These are phyloP conservation scores for Blastomyces percursus DNA, from an alignment of 2,329 filamentous ascomycete species.

Conservation along the genomic window DNA sequence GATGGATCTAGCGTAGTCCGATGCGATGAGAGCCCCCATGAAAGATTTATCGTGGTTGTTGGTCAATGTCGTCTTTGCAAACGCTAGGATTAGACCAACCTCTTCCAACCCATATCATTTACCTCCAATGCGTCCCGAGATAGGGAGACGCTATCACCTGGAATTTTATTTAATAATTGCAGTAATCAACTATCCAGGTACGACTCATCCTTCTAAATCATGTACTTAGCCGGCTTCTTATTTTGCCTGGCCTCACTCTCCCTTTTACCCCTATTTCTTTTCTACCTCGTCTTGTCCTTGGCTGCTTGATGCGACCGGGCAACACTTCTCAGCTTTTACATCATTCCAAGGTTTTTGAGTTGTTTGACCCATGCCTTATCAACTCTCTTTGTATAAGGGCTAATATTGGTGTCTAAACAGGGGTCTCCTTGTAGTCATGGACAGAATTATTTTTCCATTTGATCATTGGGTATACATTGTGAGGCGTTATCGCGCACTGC, in stretches of 20 bases:
- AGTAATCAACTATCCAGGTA: background rate
- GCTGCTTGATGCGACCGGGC: background rate
- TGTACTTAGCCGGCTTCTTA: background rate
- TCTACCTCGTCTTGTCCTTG: background rate
- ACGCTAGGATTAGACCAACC: slow-evolving; percentile 12
- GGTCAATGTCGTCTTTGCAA: slow-evolving; percentile 50
- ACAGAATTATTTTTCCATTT: background rate
- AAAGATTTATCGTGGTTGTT: slow-evolving; percentile 60
- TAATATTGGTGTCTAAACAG: background rate
- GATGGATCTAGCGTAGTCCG: slow-evolving; percentile 52
- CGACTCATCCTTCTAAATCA: background rate
- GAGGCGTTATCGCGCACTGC: background rate
- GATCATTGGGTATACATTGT: background rate
- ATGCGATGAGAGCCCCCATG: slow-evolving; percentile 57
- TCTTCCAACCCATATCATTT: background rate
- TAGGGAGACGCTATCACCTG: background rate
- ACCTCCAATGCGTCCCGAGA: background rate
- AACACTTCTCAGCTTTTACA: background rate
- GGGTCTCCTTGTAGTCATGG: background rate
- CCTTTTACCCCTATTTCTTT: background rate
- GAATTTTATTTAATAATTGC: background rate
- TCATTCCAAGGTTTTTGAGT: background rate
- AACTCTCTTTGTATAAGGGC: background rate
- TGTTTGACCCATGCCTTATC: background rate
- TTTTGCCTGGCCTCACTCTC: background rate